A percentile compares a stretch with the other conserved stretches of the same genome.
Evolutionary conservation across 2,329 filamentous ascomycete species (phyloP).

Genomic region (Aureobasidium zeae): DNA sequence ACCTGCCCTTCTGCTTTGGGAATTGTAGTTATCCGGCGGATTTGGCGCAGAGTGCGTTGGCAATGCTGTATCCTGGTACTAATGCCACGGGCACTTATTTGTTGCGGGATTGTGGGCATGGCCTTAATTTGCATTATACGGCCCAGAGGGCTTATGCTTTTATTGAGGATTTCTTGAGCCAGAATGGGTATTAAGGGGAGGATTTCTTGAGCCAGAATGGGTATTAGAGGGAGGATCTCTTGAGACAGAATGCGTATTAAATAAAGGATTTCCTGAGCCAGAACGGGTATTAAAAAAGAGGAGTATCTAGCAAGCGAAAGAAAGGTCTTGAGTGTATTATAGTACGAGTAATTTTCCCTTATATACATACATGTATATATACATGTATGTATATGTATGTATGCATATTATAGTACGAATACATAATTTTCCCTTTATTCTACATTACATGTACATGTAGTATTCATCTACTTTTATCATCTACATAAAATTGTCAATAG

Average conservation of each 20-base stretch:
- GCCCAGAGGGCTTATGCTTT: constrained; percentile 23
- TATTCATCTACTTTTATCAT: no score
- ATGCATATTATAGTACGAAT: no score
- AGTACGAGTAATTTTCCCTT: no score
- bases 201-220: constrained; percentile 20
- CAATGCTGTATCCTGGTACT: constrained; percentile 20
- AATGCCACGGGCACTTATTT: constrained; percentile 22
- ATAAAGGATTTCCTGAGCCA: constrained; percentile 22
- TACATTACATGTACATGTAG: no score
- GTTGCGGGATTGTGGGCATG: constrained; percentile 24
- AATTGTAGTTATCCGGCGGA: constrained; percentile 25
- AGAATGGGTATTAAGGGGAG: constrained; percentile 15
- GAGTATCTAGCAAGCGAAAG: no score
- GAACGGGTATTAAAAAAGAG: constrained; percentile 1
- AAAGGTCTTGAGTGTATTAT: no score
- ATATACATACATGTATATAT: no score
- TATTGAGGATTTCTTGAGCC: constrained; percentile 23
- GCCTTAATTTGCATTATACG: constrained; percentile 27
- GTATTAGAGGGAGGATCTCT: constrained; percentile 21
- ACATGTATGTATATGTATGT: no score
- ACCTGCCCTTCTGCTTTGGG: constrained; percentile 27
- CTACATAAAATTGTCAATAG: no score
- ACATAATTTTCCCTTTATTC: no score
- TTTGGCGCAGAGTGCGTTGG: constrained; percentile 19
- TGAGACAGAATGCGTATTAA: constrained; percentile 15